A percentile compares a stretch with the other conserved stretches of the same genome.
These are phyloP conservation scores for Pichia rugopelliculosa DNA, from an alignment of 805 yeast species.

Conservation along the genomic window DNA sequence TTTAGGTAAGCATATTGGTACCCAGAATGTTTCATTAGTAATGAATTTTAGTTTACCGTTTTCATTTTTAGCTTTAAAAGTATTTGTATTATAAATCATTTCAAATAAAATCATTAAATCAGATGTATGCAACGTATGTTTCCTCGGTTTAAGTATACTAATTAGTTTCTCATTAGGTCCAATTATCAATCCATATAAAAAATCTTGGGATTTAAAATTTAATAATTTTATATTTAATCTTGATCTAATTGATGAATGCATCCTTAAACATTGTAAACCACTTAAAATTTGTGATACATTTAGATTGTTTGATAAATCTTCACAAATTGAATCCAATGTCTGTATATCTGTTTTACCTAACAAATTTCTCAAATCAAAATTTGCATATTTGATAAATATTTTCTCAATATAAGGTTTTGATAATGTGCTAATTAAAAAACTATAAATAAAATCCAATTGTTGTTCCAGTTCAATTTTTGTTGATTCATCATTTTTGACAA, in stretches of 20 bases:
- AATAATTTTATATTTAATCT: slow-evolving; percentile 51
- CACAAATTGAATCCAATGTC: slow-evolving; percentile 59
- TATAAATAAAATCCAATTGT: slow-evolving; percentile 67
- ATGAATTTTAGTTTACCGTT: slow-evolving; percentile 15
- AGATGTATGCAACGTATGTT: slow-evolving; percentile 71
- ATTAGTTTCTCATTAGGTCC: slow-evolving; percentile 58
- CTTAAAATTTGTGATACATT: slow-evolving; percentile 58
- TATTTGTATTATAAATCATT: slow-evolving; percentile 54
- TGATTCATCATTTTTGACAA: slow-evolving; percentile 50
- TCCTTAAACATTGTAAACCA: slow-evolving; percentile 54
- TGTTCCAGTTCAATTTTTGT: slow-evolving; percentile 39
- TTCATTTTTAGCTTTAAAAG: slow-evolving; percentile 30
- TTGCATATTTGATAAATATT: slow-evolving; percentile 62
- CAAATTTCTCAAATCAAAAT: slow-evolving; percentile 72
- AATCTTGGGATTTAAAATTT: slow-evolving; percentile 39
- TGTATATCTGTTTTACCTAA: slow-evolving; percentile 69
- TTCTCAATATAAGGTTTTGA: slow-evolving; percentile 71
- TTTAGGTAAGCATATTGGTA: slow-evolving; percentile 86
- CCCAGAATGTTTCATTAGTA: slow-evolving; percentile 74
- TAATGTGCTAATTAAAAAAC: slow-evolving; percentile 72
- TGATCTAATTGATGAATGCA: slow-evolving; percentile 51
- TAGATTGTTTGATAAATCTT: slow-evolving; percentile 39
- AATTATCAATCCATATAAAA: slow-evolving; percentile 71
- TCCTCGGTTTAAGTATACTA: slow-evolving; percentile 65
- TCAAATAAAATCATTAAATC: slow-evolving; percentile 73